Evolutionary conservation across 192 early-diverging fungal species (phyloP).

Genomic region (Polychytrium aggregatum): DNA sequence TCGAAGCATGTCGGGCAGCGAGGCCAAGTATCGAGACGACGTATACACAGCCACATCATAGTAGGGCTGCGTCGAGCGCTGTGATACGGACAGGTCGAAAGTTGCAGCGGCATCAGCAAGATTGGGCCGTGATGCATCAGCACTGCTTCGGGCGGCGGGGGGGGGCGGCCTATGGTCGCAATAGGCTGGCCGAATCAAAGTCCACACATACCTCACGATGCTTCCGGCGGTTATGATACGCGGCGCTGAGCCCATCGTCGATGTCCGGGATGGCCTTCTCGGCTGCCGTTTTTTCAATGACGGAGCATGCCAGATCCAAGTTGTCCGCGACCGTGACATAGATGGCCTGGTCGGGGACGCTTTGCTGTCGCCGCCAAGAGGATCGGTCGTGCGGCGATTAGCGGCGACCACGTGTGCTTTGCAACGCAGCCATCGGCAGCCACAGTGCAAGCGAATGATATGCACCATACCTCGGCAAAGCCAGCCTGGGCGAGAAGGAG

Average conservation of each 20-base stretch:
- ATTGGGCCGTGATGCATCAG: neutral
- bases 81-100: slow-evolving; percentile 1
- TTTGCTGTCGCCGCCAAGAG: slow-evolving; percentile 36
- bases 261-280: slow-evolving; percentile 94
- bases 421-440: neutral
- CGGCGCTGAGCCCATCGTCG: slow-evolving; percentile 62
- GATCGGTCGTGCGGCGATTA: no score
- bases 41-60: slow-evolving; percentile 75
- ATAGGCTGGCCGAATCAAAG: no score
- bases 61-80: slow-evolving; percentile 75
- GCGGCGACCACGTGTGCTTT: neutral
- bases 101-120: neutral
- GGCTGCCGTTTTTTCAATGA: slow-evolving; percentile 91
- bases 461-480: slow-evolving; percentile 48
- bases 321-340: slow-evolving; percentile 83
- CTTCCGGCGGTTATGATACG: slow-evolving; percentile 67
- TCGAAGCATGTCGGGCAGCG: slow-evolving; percentile 77
- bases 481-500: slow-evolving; percentile 63
- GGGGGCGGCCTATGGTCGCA: no score
- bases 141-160: no score
- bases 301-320: slow-evolving; percentile 83
- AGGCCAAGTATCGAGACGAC: slow-evolving; percentile 68
- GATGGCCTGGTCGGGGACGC: slow-evolving; percentile 72
- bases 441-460: no score
- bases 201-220: slow-evolving; percentile 52